phyloP scores from a whole-genome alignment of 1,284 basidiomycete genomes.

The Trametes polyzona region DNA sequence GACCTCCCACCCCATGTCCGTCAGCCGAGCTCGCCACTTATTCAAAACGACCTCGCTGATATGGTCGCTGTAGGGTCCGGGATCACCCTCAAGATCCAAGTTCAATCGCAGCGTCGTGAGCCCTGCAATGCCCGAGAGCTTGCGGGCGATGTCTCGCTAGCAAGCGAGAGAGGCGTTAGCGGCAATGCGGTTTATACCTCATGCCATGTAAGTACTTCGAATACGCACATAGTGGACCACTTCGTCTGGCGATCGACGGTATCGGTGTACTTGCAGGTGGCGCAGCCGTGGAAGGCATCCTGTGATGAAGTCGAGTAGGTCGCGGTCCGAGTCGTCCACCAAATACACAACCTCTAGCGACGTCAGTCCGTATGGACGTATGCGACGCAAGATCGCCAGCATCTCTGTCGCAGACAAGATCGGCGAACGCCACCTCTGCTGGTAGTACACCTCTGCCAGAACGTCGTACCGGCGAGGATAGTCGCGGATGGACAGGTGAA shows the following conservation, averaged over 20 bases:
- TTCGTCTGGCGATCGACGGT: neutral
- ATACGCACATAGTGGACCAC: neutral
- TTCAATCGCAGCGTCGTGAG: neutral
- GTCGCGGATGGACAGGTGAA: constrained; percentile 9
- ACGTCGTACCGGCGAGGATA: constrained; percentile 8
- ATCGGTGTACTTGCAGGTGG: constrained; percentile 4
- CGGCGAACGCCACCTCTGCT: neutral
- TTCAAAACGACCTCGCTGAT: too few species aligned
- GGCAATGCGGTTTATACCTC: too few species aligned
- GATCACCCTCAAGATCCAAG: neutral
- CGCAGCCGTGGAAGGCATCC: neutral
- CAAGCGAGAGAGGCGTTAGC: too few species aligned
- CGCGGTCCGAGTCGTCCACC: neutral
- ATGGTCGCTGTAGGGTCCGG: neutral
- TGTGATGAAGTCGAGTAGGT: neutral
- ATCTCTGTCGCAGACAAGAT: neutral
- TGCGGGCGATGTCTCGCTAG: neutral
- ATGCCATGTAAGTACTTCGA: too few species aligned
- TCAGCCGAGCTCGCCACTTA: too few species aligned
- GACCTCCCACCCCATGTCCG: too few species aligned
- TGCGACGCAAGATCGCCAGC: neutral
- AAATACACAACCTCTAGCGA: constrained; percentile 19
- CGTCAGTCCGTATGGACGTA: neutral
- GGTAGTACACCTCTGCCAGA: neutral
- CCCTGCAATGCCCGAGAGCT: neutral